Base-by-base conservation (phyloP, 2,329 filamentous ascomycete species). In the Pestalotiopsis sp. region DNA sequence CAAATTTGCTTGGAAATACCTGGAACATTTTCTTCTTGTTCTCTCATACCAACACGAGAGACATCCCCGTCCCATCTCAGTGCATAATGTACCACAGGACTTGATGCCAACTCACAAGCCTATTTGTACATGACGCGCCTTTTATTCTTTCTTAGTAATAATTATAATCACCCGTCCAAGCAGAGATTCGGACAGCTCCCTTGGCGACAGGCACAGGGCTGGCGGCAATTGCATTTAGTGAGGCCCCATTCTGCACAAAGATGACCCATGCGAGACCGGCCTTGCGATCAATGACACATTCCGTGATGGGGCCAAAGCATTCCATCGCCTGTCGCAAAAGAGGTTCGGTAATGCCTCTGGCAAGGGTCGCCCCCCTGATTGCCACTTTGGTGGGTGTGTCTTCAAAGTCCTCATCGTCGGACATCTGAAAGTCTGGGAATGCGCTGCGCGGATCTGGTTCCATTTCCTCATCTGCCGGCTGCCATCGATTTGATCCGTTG, bases 251-350 rank as follows among this genome's bases (percentile, higher is more conserved):
- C 30, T 66, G 52, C 14, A 58, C n/a, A 38, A 66, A 66, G 20
- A n/a, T 22, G 7, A 38, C 64, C 64, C 64, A 66, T n/a, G 64
- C 64, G n/a, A 66, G 58, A 48, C 52, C 64, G 22, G 38, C 64
- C 30, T 38, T 52, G n/a, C 64, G 26, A 30, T 66, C 64, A 22
- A 66, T 59, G 24, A 20, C 30, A 22, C 26, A 39, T 22, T 58
- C 64, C 14, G 64, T 58, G 20, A 66, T 55, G 4, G 64, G 26
- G 17, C 64, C 64, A 44, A 66, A 66, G 10, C 40, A 52, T 20
- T 58, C 55, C 64, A 66, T 66, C 14, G 64, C 64, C 26, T 66
- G 52, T 30, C 35, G 20, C 30, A 66, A 48, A 24, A 66, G 35
- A 10, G 64, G 64, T n/a, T 44, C 64, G 6, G 64, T 66, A 20